These are phyloP conservation scores for Avena eriantha DNA, from an alignment of 176 grass and related monocot genomes.

Conservation along the genomic window DNA sequence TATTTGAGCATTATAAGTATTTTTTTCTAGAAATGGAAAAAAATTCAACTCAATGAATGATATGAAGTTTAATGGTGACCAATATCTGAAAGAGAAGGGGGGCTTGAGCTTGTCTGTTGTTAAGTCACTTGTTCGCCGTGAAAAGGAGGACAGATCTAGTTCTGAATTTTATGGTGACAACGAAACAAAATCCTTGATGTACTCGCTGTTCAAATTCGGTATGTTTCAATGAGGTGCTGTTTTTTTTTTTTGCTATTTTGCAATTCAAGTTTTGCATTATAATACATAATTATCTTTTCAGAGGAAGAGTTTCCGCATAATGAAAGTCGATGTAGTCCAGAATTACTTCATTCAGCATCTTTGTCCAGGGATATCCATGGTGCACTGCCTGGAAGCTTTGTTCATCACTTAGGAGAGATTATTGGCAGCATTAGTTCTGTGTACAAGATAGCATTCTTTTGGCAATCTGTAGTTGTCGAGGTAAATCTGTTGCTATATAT, in stretches of 20 bases:
- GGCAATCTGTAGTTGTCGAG: constrained; percentile 70
- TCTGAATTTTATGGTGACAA: constrained; percentile 64
- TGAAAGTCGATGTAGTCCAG: constrained; percentile 41
- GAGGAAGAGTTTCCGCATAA: constrained; percentile 54
- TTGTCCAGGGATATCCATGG: constrained; percentile 74
- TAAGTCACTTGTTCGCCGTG: constrained; percentile 89
- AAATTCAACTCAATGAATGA: constrained; percentile 78
- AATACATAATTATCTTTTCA: constrained; percentile 57
- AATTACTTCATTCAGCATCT: constrained; percentile 45
- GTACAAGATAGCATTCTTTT: constrained; percentile 89
- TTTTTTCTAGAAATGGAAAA: constrained; percentile 58
- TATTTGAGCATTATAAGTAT: background rate
- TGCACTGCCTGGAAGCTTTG: constrained; percentile 88
- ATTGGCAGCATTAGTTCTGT: constrained; percentile 80
- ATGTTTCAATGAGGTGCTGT: constrained; percentile 28
- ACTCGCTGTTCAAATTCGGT: constrained; percentile 78
- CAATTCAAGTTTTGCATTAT: constrained; percentile 39
- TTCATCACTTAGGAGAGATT: constrained; percentile 70
- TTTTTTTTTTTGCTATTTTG: background rate
- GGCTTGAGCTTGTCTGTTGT: constrained; percentile 87
- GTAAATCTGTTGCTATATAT: constrained; percentile 51
- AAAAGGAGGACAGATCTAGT: constrained; percentile 79
- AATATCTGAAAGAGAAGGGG: constrained; percentile 75
- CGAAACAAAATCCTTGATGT: constrained; percentile 78
- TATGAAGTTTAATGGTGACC: constrained; percentile 62